A percentile compares a stretch with the other conserved stretches of the same genome.
Evolutionary conservation across 75 land plant species (phyloP).

Genomic region (Gnetum montanum): DNA sequence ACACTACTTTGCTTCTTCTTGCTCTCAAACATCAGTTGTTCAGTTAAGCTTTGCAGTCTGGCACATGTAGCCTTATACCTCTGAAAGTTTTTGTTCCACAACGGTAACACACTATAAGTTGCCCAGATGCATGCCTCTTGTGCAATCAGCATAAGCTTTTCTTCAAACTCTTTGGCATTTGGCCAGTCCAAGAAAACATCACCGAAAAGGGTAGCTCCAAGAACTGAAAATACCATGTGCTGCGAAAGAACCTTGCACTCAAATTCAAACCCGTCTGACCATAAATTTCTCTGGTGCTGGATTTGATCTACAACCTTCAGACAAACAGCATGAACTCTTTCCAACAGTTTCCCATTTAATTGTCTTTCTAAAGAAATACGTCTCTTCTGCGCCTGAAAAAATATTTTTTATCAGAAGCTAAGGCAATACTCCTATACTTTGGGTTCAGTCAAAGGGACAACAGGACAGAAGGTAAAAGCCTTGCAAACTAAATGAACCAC

Average conservation of each 20-base stretch:
- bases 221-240: conserved; percentile 37
- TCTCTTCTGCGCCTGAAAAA: conserved; percentile 29
- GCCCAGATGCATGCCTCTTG: conserved; percentile 58
- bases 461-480: neutral
- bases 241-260: conserved; percentile 40
- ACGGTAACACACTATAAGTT: conserved; percentile 38
- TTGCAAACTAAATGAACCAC: neutral
- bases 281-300: conserved; percentile 16
- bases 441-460: no score
- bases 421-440: no score
- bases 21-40: conserved; percentile 24
- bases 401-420: neutral
- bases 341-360: conserved; percentile 28
- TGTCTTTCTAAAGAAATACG: conserved; percentile 22
- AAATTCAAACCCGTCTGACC: conserved; percentile 11
- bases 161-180: conserved; percentile 36
- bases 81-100: conserved; percentile 50
- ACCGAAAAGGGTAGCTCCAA: conserved; percentile 53
- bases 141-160: conserved; percentile 45
- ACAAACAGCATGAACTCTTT: conserved; percentile 23
- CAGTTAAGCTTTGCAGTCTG: conserved; percentile 34
- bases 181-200: conserved; percentile 42
- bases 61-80: conserved; percentile 29
- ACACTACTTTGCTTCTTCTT: conserved; percentile 1
- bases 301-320: conserved; percentile 23